phyloP scores from a whole-genome alignment of 2,329 filamentous ascomycete genomes.

The Coniochaeta hoffmannii region DNA sequence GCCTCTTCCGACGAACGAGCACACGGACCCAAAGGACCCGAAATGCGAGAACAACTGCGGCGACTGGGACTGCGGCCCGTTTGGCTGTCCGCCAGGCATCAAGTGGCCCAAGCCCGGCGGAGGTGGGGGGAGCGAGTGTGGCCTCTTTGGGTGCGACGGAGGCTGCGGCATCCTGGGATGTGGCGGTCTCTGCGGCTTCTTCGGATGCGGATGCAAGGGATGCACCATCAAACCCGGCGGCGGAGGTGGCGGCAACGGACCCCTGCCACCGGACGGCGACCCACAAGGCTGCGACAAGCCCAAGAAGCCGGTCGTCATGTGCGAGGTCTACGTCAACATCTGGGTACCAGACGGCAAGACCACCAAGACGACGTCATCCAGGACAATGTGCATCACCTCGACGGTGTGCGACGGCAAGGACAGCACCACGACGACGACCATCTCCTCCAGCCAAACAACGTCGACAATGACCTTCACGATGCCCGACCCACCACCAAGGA shows the following conservation, averaged over 20 bases:
- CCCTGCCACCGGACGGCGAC: background rate
- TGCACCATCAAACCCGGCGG: background rate
- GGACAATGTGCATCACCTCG: background rate
- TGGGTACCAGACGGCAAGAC: background rate
- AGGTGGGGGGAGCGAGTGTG: background rate
- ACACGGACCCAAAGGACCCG: background rate
- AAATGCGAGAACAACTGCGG: background rate
- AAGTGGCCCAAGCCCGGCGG: background rate
- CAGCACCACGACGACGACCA: constrained; percentile 1
- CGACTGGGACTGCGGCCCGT: background rate
- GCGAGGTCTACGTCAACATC: background rate
- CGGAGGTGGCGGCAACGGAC: background rate
- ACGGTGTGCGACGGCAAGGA: background rate
- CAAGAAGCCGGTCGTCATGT: background rate
- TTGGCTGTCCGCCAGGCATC: background rate
- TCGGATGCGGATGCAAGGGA: background rate
- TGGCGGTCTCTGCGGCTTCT: background rate
- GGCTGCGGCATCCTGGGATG: background rate
- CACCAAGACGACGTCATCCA: background rate
- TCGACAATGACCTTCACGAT: background rate
- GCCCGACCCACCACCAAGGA: background rate
- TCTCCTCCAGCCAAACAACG: background rate
- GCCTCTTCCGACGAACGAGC: background rate
- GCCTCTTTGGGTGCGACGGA: constrained; percentile 3
- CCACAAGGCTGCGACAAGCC: background rate